phyloP scores from a whole-genome alignment of 192 early-diverging fungal species.

The Haplosporangium gracile region DNA sequence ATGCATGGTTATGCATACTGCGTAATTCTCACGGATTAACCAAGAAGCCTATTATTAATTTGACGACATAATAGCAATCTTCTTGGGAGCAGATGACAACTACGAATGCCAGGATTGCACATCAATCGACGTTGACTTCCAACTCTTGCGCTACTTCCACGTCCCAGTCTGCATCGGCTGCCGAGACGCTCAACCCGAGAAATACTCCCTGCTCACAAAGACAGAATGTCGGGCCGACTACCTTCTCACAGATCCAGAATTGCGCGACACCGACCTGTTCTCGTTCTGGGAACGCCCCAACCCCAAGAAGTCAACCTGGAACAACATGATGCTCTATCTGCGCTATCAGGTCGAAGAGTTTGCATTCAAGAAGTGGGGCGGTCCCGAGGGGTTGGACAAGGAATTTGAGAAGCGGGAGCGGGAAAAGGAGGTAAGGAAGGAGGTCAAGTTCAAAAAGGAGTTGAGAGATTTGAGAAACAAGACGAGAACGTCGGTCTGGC shows the following conservation, averaged over 20 bases:
- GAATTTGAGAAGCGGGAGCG: slow-evolving; percentile 86
- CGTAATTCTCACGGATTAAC: not conserved
- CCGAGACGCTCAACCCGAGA: slow-evolving; percentile 81
- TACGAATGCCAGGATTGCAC: slow-evolving; percentile 88
- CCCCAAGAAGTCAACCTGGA: slow-evolving; percentile 95
- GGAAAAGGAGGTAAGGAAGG: slow-evolving; percentile 86
- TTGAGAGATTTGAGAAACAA: slow-evolving; percentile 61
- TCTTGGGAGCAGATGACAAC: slow-evolving; percentile 64
- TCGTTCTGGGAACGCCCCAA: slow-evolving; percentile 92
- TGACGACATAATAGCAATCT: slow-evolving; percentile 51
- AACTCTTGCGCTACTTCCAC: slow-evolving; percentile 79
- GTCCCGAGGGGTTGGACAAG: slow-evolving; percentile 84
- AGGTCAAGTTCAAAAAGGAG: slow-evolving; percentile 86
- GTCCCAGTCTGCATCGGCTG: slow-evolving; percentile 84
- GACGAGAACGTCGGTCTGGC: slow-evolving; percentile 52
- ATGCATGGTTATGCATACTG: not conserved
- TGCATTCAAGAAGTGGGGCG: slow-evolving; percentile 95
- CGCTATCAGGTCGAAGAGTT: slow-evolving; percentile 91
- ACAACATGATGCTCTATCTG: slow-evolving; percentile 96
- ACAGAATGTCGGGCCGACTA: slow-evolving; percentile 92
- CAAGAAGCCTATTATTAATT: not conserved
- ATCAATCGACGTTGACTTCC: slow-evolving; percentile 85
- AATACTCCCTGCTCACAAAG: slow-evolving; percentile 95
- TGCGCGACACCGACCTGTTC: slow-evolving; percentile 82
- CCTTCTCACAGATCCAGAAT: slow-evolving; percentile 92